Base-by-base conservation (phyloP, 2,329 filamentous ascomycete species). In the Fusarium concolor region DNA sequence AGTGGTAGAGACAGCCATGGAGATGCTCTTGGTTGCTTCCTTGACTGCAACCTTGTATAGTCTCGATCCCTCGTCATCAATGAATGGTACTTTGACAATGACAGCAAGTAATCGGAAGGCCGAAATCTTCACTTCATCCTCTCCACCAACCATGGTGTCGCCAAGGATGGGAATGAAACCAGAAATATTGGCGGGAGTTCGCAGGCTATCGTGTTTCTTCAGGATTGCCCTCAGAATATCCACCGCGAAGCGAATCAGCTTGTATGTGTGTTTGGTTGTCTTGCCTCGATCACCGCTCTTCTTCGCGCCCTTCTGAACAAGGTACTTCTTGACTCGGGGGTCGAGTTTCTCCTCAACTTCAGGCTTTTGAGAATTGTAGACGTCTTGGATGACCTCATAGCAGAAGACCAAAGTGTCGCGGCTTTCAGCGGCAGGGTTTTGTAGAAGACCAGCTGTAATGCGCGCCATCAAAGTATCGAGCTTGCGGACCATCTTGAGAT, bases 101-200 rank as follows among this genome's bases (percentile, higher is more conserved):
- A 93, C 90, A 0, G 90, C 90, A 26, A 99, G 84, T n/a, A 98
- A 83, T 66, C 94, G 90, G 75, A 98, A 90, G 12, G 93, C 90
- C 2, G 95, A 91, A 33, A 96, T 88, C 80, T 96, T 96, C 62
- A 99, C 92, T 76, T 99, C 96, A 74, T 98, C 95, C 75, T 97
- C 93, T 3, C 89, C 90, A 69, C 89, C 90, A 10, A 97, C 84
- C 42, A 98, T 84, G 1, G 93, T 89, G 78, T 99, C 96, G 54
- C 95, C 94, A 33, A 98, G 85, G 60, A 97, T 90, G 1, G 94
- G 93, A 49, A 99, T 82, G 74, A 98, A 97, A 0, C 94, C 95
- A 42, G 89, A 83, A 44, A 99, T 81, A 71, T 97, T 97, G 42
- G 86, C 84, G 1, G 92, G 84, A 2, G 91, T 97, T 67, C 94